Evolutionary conservation across 176 grass and related monocot genomes (phyloP).

Genomic region (Carex kokanica): DNA sequence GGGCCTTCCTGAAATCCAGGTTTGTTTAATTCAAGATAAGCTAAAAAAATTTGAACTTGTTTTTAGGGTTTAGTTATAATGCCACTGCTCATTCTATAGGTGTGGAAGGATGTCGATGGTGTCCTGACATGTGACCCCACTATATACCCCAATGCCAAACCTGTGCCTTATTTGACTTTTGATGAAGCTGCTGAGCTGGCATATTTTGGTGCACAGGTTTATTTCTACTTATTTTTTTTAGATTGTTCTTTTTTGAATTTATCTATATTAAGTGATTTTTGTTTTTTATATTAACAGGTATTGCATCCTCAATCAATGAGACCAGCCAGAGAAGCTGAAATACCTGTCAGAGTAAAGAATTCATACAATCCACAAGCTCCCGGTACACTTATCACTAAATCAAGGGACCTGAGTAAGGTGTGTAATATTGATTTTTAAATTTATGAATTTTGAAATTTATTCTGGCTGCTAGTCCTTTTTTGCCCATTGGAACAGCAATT

Average conservation of each 20-base stretch:
- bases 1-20: constrained; percentile 91
- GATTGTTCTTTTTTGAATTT: neutral
- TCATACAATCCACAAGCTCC: constrained; percentile 88
- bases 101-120: constrained; percentile 99
- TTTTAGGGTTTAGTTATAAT: neutral
- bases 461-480: neutral
- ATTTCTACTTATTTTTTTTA: neutral
- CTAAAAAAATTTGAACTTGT: neutral
- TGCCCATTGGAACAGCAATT: neutral
- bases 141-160: constrained; percentile 69
- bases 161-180: constrained; percentile 94
- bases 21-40: constrained; percentile 29
- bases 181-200: constrained; percentile 98
- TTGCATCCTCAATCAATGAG: constrained; percentile 96
- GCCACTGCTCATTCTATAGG: constrained; percentile 31
- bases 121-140: constrained; percentile 94
- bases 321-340: constrained; percentile 79
- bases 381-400: constrained; percentile 87
- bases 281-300: constrained; percentile 43
- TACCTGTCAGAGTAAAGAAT: constrained; percentile 95
- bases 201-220: constrained; percentile 91
- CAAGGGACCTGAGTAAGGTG: constrained; percentile 94
- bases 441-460: neutral
- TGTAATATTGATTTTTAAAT: constrained; percentile 6
- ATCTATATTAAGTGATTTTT: neutral